These are phyloP conservation scores for Nannochloris sp. DNA, from an alignment of 139 green algal species.

Conservation along the genomic window DNA sequence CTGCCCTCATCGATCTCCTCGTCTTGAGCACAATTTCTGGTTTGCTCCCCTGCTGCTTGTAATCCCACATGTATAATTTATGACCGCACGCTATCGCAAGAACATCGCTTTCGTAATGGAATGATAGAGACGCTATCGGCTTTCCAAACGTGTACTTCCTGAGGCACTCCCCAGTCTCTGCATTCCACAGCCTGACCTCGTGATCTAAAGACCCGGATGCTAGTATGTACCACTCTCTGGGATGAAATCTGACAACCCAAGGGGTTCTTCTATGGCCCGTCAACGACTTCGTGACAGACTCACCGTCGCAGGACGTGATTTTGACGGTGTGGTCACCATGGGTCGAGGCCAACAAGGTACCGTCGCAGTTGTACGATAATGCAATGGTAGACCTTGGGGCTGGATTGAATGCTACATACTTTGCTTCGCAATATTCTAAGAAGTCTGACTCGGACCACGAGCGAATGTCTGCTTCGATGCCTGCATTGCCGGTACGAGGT, in stretches of 20 bases:
- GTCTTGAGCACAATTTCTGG: constrained; percentile 53
- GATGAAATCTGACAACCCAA: constrained; percentile 88
- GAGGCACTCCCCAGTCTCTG: constrained; percentile 51
- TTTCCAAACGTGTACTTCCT: constrained; percentile 60
- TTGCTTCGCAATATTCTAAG: constrained; percentile 11
- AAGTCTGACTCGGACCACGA: constrained; percentile 19
- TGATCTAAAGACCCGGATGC: constrained; percentile 79
- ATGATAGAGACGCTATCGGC: constrained; percentile 80
- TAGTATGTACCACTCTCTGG: constrained; percentile 47
- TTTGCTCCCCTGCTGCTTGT: constrained; percentile 14
- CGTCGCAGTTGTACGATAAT: constrained; percentile 68
- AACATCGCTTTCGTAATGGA: constrained; percentile 49
- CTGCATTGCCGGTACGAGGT: background rate
- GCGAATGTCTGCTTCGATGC: background rate
- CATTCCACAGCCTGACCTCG: constrained; percentile 72
- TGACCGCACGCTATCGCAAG: constrained; percentile 79
- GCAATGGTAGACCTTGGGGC: constrained; percentile 81
- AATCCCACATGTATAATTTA: constrained; percentile 59
- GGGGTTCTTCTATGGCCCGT: constrained; percentile 72
- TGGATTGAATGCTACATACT: constrained; percentile 54
- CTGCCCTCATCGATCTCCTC: constrained; percentile 66
- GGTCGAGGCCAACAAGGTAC: constrained; percentile 67
- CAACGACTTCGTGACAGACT: constrained; percentile 43
- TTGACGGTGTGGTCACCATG: constrained; percentile 93
- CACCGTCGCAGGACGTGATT: constrained; percentile 53